phyloP scores from a whole-genome alignment of 2,329 filamentous ascomycete genomes.

The Chaetomiaceae sp. region DNA sequence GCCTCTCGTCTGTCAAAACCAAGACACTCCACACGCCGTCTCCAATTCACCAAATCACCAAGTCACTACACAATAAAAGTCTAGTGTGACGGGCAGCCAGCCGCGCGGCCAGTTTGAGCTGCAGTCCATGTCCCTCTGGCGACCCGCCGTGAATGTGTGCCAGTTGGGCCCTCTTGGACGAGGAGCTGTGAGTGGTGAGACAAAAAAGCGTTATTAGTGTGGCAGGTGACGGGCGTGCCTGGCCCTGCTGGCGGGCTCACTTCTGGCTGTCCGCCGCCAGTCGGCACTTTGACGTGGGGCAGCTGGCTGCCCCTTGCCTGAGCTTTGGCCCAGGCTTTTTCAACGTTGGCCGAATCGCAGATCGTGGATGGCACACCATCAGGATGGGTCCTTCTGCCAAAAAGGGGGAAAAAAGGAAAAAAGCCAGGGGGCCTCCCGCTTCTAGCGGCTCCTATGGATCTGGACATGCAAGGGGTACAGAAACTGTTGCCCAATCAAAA shows the following conservation, averaged over 20 bases:
- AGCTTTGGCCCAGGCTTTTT: background rate
- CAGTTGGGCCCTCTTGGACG: conserved; percentile 5
- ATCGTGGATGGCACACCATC: background rate
- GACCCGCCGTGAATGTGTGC: background rate
- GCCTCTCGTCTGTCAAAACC: no score
- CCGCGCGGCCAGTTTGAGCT: conserved; percentile 13
- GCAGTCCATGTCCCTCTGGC: background rate
- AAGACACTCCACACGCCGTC: no score
- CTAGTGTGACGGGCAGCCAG: conserved; percentile 7
- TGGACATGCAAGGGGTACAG: conserved; percentile 9
- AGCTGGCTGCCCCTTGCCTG: background rate
- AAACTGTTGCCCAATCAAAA: conserved; percentile 18
- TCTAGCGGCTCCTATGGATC: conserved; percentile 5
- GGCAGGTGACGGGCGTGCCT: conserved; percentile 8
- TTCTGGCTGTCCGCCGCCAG: background rate
- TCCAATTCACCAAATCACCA: no score
- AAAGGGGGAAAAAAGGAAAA: conserved; percentile 7
- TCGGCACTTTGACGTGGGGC: conserved; percentile 13
- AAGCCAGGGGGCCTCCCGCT: conserved; percentile 2
- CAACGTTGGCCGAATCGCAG: conserved; percentile 6
- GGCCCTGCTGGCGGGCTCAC: background rate
- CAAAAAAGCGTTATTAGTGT: conserved; percentile 11
- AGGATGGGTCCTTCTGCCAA: background rate
- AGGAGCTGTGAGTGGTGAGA: conserved; percentile 11
- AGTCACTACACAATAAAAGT: no score